Evolutionary conservation across 2,329 filamentous ascomycete species (phyloP).

Genomic region (Arachnomyces sp.): DNA sequence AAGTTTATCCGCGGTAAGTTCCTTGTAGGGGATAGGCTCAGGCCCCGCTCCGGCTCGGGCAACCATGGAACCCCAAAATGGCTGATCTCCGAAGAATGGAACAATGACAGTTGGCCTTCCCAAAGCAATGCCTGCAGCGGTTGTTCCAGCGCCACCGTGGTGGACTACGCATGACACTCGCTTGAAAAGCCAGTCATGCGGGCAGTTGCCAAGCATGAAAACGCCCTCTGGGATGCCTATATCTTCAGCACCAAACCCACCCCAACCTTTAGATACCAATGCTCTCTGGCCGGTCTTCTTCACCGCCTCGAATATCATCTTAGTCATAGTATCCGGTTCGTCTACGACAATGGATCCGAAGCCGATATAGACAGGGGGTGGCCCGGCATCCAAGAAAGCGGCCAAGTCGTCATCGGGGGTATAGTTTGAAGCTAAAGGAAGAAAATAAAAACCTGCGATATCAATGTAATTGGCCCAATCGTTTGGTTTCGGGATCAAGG

Average conservation of each 20-base stretch:
- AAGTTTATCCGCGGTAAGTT: constrained; percentile 59
- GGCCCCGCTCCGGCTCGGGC: constrained; percentile 65
- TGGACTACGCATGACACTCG: constrained; percentile 76
- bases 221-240: constrained; percentile 65
- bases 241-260: constrained; percentile 67
- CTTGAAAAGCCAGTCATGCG: constrained; percentile 84
- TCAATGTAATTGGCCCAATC: constrained; percentile 69
- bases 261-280: constrained; percentile 82
- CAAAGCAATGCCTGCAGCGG: constrained; percentile 73
- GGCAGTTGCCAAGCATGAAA: constrained; percentile 76
- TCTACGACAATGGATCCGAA: constrained; percentile 80
- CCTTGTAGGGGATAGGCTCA: constrained; percentile 59
- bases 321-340: constrained; percentile 63
- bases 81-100: constrained; percentile 81
- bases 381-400: constrained; percentile 59
- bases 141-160: constrained; percentile 82
- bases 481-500: constrained; percentile 67
- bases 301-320: constrained; percentile 65
- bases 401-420: constrained; percentile 58
- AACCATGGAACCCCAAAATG: constrained; percentile 76
- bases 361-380: constrained; percentile 71
- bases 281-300: constrained; percentile 62
- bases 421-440: constrained; percentile 60
- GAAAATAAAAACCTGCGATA: constrained; percentile 70
- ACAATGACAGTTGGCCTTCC: constrained; percentile 76